Base-by-base conservation (phyloP, 2,329 filamentous ascomycete species). In the Blumeria graminis region DNA sequence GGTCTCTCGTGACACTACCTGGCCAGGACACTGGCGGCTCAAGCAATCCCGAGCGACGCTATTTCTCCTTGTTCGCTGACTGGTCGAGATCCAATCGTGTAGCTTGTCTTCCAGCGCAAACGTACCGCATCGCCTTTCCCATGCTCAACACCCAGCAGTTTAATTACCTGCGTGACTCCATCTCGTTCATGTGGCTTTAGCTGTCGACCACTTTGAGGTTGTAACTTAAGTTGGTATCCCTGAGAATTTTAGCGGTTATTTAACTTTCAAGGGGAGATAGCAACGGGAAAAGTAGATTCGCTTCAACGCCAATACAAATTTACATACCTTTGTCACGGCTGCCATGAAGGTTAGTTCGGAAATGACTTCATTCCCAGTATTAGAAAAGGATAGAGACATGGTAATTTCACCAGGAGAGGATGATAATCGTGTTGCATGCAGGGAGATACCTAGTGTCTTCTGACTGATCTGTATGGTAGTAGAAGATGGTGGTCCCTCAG, bases 61-160 rank as follows among this genome's bases (percentile, higher is more conserved):
- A 96, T 82, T 70, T 90, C 86, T 5, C 90, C 90, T 71, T 83
- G 86, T 70, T 95, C 87, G 58, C 83, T 82, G 66, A 79, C 82
- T 59, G 74, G 66, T 65, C 81, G 77, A 2, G 70, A 74, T 3
- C 78, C 83, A 11, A 92, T 67, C 64, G 77, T 79, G 69, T 95
- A 96, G 5, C 82, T 79, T 32, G 86, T 80, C 63, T 86, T 86
- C 86, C 89, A 98, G 60, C 92, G 75, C 70, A 98, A 78, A 71
- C 93, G 94, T 59, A 93, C 81, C n/a, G 74, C 76, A 57, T 79
- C 80, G 1, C 92, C 92, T 65, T 83, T 85, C 46, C 65, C 65
- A 45, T 71, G 71, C 63, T 87, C 80, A 1, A 87, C 82, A 1
- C 87, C 81, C 62, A 86, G 80, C 32, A 96, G 73, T 51, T 82